Conservation (phyloP, 345 rosid genomes). For the Hibiscus syriacus region DNA sequence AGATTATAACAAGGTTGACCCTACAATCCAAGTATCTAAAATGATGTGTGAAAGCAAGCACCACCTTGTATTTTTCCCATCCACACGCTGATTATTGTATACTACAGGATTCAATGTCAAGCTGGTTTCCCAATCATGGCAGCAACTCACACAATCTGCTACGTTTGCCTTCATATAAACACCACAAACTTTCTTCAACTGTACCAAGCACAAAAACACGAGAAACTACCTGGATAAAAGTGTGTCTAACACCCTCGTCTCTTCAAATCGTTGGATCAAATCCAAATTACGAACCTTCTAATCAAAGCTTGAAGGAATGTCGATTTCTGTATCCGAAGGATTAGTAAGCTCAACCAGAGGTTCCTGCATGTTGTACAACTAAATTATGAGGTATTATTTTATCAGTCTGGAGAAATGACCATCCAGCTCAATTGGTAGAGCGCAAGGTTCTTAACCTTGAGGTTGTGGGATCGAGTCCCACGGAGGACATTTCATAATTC, state of each 20-base stretch:
- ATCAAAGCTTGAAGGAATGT: constrained; percentile 45
- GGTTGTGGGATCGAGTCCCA: no score
- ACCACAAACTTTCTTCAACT: constrained; percentile 5
- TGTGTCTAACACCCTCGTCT: constrained; percentile 7
- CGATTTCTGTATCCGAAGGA: constrained; percentile 57
- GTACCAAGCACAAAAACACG: constrained; percentile 7
- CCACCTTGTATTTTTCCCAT: constrained; percentile 13
- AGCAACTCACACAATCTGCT: constrained; percentile 19
- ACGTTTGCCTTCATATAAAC: constrained; percentile 11
- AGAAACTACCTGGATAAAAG: background rate
- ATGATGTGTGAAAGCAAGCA: constrained; percentile 21
- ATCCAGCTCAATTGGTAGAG: no score
- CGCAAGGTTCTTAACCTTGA: no score
- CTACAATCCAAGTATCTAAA: constrained; percentile 13
- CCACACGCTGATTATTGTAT: constrained; percentile 5
- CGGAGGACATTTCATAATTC: no score
- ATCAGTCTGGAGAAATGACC: background rate
- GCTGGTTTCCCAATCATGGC: constrained; percentile 17
- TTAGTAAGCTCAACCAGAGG: constrained; percentile 48
- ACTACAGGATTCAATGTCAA: constrained; percentile 12
- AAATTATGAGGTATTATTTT: constrained; percentile 19
- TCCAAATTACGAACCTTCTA: constrained; percentile 24
- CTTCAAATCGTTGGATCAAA: background rate
- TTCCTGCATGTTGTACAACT: constrained; percentile 35
- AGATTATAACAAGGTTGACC: constrained; percentile 18